These are phyloP conservation scores for Aurantiochytrium sp. DNA, from an alignment of 108 stramenopile genomes.

Conservation along the genomic window DNA sequence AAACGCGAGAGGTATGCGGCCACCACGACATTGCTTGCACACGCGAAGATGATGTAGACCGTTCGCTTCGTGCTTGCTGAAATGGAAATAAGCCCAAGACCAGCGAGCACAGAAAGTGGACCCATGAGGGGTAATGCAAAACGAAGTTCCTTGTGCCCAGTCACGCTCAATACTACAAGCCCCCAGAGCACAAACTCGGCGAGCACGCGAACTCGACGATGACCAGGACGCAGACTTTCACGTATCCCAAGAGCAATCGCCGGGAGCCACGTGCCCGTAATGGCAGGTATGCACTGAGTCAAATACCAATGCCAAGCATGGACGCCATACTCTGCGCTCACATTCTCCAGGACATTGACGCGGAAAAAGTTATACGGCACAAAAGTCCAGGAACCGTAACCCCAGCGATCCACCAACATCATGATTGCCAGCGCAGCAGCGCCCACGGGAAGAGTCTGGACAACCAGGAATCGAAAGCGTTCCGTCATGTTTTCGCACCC, in stretches of 20 bases:
- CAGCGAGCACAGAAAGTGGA: neutral
- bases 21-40: neutral
- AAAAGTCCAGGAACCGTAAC: neutral
- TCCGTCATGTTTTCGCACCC: neutral
- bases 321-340: constrained; percentile 3
- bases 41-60: neutral
- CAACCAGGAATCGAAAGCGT: neutral
- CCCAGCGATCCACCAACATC: neutral
- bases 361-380: neutral
- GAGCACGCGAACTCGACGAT: neutral
- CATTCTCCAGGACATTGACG: neutral
- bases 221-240: neutral
- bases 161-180: neutral
- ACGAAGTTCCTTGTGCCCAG: neutral
- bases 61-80: neutral
- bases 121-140: neutral
- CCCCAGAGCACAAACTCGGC: neutral
- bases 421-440: neutral
- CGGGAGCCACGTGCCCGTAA: neutral
- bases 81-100: neutral
- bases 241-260: neutral
- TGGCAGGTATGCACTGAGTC: neutral
- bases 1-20: neutral
- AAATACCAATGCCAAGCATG: neutral
- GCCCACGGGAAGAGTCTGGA: neutral